Evolutionary conservation across 2,329 filamentous ascomycete species (phyloP), one percentile per base, ranked within the genome.

Genomic region (Trichoderma sp.): DNA sequence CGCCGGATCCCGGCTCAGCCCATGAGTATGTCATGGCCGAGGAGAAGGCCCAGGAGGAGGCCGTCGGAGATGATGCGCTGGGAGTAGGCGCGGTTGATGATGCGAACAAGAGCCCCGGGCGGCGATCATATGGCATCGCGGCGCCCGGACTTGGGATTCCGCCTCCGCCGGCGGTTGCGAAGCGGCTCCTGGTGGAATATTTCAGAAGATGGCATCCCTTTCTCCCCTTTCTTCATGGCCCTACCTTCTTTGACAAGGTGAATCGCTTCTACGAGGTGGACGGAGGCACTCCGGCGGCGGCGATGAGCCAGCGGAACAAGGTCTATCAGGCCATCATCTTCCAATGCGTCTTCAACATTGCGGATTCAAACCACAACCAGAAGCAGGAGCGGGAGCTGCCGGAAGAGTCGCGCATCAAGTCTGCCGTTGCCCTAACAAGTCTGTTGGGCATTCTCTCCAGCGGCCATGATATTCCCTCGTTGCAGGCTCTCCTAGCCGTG

Each of bases 271-370:
- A 65, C 37, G 61, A 48, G n/a, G 37, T 39, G 27, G 34, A 56
- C 25, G 61, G 27, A 3, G 27, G 15, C 4, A 57, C 52, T n/a
- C 35, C 52, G 17, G 59, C 34, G 29, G 50, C 57, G 39, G 35
- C 61, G 61, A 65, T 65, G 61, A 65, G 61, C 52, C 61, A 54
- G 29, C 61, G 61, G 35, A 53, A 53, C 52, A 65, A 65, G 29
- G 61, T 65, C 37, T 65, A 65, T 19, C 61, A 65, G 61, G 61
- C 61, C 61, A 65, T 65, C 61, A 65, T 65, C 37, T 65, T 65
- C 37, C 61, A 65, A 22, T 57, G 61, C 37, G 52, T 65, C 5
- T 65, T 65, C 37, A 65, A 65, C 61, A 65, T 65, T 34, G 61
- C 61, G 27, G 61, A 65, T 27, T 65, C 61, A 5, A 65, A 65